Base-by-base conservation (phyloP, 768 basidiomycete species). In the Auricularia sp. region DNA sequence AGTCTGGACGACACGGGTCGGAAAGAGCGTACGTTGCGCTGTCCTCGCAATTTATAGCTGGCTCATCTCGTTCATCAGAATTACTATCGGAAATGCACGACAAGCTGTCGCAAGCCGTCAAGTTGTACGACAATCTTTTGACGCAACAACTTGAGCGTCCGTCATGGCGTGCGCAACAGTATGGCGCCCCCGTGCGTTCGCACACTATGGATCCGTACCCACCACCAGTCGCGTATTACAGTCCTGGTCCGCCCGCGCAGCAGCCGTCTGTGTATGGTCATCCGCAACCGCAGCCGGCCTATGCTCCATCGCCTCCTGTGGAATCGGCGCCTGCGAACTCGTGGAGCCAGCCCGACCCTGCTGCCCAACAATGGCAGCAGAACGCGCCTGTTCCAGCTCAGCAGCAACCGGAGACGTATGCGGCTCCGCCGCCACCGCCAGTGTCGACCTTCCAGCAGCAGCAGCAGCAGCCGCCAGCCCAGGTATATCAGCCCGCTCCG, bases 81-180 rank as follows among this genome's bases (percentile, higher is more conserved):
- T 81, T 95, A 72, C 78, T 99, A 42, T 80, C 85, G 6, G 94
- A 98, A 61, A 98, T 98, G 94, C 90, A 98, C 70, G 88, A 90
- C 59, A 96, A 98, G 75, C 75, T 99, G 10, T 90, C 92, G 0
- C 85, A 96, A 73, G 94, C 92, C 0, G 93, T 98, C 56, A 89
- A 90, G 72, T 77, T 97, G 3, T 98, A 98, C 72, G 95, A 98
- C 69, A 84, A 88, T 63, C 78, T 97, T 24, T 78, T 96, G 54
- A 94, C 94, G 33, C 83, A 91, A 68, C 91, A 95, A 72, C 80
- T 94, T 11, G 80, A 87, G 2, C 85, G 84, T 51, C 89, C 89
- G 1, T 78, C 83, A 47, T 90, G 89, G 86, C 78, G 84, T 61
- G 65, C 69, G 1, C 64, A 62, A 72, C 78, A 39, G 69, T 77